Evolutionary conservation across 1,284 basidiomycete genomes (phyloP).

Genomic region (Leccinum subrobustum): DNA sequence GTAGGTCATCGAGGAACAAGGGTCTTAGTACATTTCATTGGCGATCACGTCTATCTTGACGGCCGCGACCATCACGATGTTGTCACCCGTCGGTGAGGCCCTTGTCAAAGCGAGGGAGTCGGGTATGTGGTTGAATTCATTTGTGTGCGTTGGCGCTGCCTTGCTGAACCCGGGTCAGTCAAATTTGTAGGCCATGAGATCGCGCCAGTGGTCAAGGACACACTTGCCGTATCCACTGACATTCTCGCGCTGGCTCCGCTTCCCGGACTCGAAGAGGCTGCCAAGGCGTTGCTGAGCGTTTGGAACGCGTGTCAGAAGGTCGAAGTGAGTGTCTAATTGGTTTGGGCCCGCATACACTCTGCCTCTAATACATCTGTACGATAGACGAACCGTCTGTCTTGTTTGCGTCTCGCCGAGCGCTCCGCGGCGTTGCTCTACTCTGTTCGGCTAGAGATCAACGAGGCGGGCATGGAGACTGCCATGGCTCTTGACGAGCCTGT

Average conservation of each 20-base stretch:
- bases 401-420: constrained; percentile 50
- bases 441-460: constrained; percentile 44
- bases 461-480: constrained; percentile 33
- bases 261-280: constrained; percentile 53
- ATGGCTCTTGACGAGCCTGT: constrained; percentile 36
- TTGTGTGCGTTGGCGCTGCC: neutral
- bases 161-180: constrained; percentile 11
- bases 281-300: constrained; percentile 51
- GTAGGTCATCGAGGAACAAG: neutral
- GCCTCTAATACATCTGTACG: neutral
- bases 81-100: constrained; percentile 28
- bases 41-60: constrained; percentile 32
- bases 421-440: constrained; percentile 50
- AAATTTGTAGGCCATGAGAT: constrained; percentile 23
- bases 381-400: constrained; percentile 56
- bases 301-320: constrained; percentile 62
- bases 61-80: constrained; percentile 13
- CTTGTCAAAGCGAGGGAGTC: constrained; percentile 24
- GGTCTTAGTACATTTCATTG: constrained; percentile 25
- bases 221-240: constrained; percentile 34
- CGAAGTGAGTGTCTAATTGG: constrained; percentile 47
- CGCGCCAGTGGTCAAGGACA: constrained; percentile 25
- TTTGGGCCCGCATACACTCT: neutral
- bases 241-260: constrained; percentile 56
- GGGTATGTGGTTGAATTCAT: constrained; percentile 12